Base-by-base conservation (phyloP, 768 basidiomycete genomes). In the Auricularia cornea region DNA sequence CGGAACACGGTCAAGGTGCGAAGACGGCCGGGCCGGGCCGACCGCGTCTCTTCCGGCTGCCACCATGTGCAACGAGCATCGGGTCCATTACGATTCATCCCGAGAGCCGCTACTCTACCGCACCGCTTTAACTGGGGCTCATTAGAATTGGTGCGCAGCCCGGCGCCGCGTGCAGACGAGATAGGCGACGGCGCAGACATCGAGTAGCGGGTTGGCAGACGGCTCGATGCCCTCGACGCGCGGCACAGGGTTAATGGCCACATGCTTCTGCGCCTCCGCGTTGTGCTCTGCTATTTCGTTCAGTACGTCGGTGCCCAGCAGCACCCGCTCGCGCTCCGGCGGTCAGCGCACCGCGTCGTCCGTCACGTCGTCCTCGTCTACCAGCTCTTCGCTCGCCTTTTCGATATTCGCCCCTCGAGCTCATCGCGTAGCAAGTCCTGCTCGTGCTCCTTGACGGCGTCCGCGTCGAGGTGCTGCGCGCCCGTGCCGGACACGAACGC, bases 201-300 rank as follows among this genome's bases (percentile, higher is more conserved):
- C 68, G 31, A 68, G 38, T n/a, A 69, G 41, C 3, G 68, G 68
- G 54, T 69, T 67, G 38, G 60, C 67, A 10, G 61, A 63, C 20
- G 64, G 62, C 51, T 68, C 68, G 23, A 69, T 59, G 31, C 68
- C 68, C 20, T 65, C 23, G 6, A 69, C 67, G 33, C 67, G 62
- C 6, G 68, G 67, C 44, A 68, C 60, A 6, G 68, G 68, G 60
- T 69, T 67, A 35, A 64, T 67, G 28, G 68, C 68, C 44, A 69
- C 64, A 23, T 63, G 65, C 59, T 62, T 65, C 51, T 68, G 63
- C 59, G 60, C 63, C 31, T 57, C 40, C 59, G 60, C 63, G n/a
- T 62, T 30, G 26, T 67, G 44, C 11, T 60, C 62, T 10, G 41
- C 66, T 2, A 62, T 57, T n/a, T 38, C 51, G 35, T 64, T 44